phyloP scores from a whole-genome alignment of 208 protist genomes.

The Borovskyia barvae region DNA sequence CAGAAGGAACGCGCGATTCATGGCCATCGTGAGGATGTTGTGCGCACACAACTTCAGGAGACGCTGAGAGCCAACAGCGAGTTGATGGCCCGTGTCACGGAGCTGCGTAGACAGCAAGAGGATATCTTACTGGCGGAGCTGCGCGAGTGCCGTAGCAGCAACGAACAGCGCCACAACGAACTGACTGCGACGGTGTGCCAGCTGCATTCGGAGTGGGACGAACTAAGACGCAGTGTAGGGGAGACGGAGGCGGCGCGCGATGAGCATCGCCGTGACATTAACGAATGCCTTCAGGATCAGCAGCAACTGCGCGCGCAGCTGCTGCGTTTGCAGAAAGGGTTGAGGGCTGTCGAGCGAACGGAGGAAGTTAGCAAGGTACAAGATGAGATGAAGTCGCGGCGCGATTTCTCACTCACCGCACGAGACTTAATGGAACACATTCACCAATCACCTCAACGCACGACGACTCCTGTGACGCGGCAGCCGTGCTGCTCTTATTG shows the following conservation, averaged over 20 bases:
- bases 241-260: constrained; percentile 18
- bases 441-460: too few relatives aligned
- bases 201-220: constrained; percentile 28
- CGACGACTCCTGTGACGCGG: too few relatives aligned
- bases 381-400: too few relatives aligned
- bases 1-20: constrained; percentile 68
- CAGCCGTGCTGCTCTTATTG: constrained; percentile 20
- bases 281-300: constrained; percentile 28
- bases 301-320: constrained; percentile 15
- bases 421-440: too few relatives aligned
- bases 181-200: constrained; percentile 26
- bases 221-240: constrained; percentile 22
- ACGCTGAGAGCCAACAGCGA: constrained; percentile 20
- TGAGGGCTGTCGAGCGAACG: background rate
- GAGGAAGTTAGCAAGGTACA: too few relatives aligned
- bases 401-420: too few relatives aligned
- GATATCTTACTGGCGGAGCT: constrained; percentile 24
- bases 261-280: constrained; percentile 2
- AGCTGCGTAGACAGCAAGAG: constrained; percentile 17
- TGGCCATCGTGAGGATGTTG: constrained; percentile 45
- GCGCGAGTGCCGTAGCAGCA: constrained; percentile 15
- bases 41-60: constrained; percentile 47
- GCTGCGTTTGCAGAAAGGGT: constrained; percentile 1
- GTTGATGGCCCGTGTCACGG: constrained; percentile 27
- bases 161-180: constrained; percentile 2